phyloP scores from a whole-genome alignment of 2,329 filamentous ascomycete species.

The Calycina herbarum region DNA sequence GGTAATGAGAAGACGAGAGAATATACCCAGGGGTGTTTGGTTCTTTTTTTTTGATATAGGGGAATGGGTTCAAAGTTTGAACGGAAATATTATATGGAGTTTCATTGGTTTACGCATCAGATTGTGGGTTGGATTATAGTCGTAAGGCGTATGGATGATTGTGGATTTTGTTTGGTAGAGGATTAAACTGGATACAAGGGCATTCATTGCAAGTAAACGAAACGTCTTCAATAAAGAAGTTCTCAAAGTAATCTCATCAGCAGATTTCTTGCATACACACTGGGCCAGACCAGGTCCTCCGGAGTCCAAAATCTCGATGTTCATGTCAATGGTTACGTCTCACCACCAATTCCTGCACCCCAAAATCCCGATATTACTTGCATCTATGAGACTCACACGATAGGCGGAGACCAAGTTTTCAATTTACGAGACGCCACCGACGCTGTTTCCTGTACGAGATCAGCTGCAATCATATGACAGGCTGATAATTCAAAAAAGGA shows the following conservation, averaged over 20 bases:
- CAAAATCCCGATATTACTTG: not conserved
- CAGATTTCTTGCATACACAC: not conserved
- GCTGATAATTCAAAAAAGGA: not conserved
- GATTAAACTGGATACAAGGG: not conserved
- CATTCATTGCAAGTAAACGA: not conserved
- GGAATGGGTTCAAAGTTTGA: not conserved
- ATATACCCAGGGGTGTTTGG: slow-evolving; percentile 6
- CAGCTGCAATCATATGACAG: not conserved
- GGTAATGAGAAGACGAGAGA: slow-evolving; percentile 5
- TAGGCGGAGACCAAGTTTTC: not conserved
- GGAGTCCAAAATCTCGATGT: not conserved
- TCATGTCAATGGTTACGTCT: not conserved
- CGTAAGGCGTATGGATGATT: not conserved
- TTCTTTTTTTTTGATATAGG: not conserved
- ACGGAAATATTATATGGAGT: not conserved
- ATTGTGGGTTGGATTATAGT: not conserved
- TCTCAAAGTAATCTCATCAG: not conserved
- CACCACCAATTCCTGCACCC: not conserved
- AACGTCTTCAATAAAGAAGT: not conserved
- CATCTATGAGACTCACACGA: not conserved
- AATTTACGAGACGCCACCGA: not conserved
- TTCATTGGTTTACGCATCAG: not conserved
- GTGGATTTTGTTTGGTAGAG: not conserved
- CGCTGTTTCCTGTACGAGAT: not conserved
- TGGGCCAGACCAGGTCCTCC: not conserved